A percentile compares a stretch with the other conserved stretches of the same genome.
These are phyloP conservation scores for Phascolomyces articulosus DNA, from an alignment of 371 early-diverging fungal species.

Conservation along the genomic window DNA sequence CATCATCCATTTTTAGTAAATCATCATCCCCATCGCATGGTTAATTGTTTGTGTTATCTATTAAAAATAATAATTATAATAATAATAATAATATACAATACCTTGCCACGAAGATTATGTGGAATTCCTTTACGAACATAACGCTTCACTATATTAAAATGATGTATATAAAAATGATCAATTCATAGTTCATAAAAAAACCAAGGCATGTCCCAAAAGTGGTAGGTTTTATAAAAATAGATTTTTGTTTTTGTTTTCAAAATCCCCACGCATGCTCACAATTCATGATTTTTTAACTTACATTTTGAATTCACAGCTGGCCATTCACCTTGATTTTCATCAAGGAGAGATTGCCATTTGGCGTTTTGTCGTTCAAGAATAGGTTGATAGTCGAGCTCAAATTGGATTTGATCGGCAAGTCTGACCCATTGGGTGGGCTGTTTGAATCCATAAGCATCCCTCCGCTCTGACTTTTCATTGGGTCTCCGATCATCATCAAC, in stretches of 20 bases:
- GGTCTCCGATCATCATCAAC: neutral
- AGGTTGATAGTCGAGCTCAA: conserved; percentile 55
- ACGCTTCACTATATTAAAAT: conserved; percentile 55
- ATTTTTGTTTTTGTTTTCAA: neutral
- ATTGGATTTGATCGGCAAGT: conserved; percentile 43
- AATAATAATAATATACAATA: conserved; percentile 18
- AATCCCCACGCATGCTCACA: no score
- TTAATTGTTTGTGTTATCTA: no score
- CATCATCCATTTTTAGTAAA: conserved; percentile 1
- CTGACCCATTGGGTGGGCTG: conserved; percentile 59
- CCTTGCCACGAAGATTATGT: conserved; percentile 60
- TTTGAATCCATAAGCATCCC: conserved; percentile 71
- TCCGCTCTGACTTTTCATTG: neutral
- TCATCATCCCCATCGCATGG: no score
- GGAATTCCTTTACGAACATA: conserved; percentile 84
- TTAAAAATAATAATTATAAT: neutral
- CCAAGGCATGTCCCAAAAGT: no score
- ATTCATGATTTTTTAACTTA: conserved; percentile 32
- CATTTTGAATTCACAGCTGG: conserved; percentile 55
- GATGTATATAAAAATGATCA: neutral
- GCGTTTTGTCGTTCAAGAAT: conserved; percentile 49
- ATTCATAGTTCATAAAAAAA: no score
- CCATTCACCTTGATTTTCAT: conserved; percentile 49
- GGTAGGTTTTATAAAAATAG: neutral
- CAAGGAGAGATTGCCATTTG: conserved; percentile 57